These are phyloP conservation scores for Myxozyma neglecta DNA, from an alignment of 805 yeast genomes.

Conservation along the genomic window DNA sequence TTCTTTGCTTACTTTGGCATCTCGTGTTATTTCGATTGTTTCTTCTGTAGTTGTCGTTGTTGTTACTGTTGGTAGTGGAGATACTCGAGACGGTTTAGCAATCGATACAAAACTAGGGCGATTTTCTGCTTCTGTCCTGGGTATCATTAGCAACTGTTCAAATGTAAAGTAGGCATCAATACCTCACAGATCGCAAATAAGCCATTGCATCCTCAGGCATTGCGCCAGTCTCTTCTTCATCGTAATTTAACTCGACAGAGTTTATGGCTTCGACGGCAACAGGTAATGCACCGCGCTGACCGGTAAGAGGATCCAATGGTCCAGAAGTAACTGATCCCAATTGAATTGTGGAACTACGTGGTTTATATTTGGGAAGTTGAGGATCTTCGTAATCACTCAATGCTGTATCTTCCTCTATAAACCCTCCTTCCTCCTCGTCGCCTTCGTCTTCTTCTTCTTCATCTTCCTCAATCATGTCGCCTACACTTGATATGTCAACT, in stretches of 20 bases:
- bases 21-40: not conserved
- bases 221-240: conserved; percentile 15
- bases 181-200: conserved; percentile 22
- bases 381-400: conserved; percentile 10
- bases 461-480: conserved; percentile 4
- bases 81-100: not conserved
- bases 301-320: conserved; percentile 35
- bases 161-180: not conserved
- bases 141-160: too few species aligned
- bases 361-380: not conserved
- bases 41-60: not conserved
- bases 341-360: conserved; percentile 15
- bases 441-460: conserved; percentile 9
- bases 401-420: conserved; percentile 11
- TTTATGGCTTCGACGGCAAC: not conserved
- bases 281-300: conserved; percentile 41
- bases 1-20: not conserved
- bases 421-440: conserved; percentile 7
- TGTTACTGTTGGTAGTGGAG: not conserved
- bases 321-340: conserved; percentile 31
- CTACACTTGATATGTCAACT: not conserved
- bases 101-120: conserved; percentile 21
- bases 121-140: conserved; percentile 20
- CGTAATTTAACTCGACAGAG: conserved; percentile 14
- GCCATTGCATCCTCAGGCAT: conserved; percentile 25